A percentile compares a stretch with the other conserved stretches of the same genome.
phyloP scores from a whole-genome alignment of 768 basidiomycete species.

The Serpula lacrymans region DNA sequence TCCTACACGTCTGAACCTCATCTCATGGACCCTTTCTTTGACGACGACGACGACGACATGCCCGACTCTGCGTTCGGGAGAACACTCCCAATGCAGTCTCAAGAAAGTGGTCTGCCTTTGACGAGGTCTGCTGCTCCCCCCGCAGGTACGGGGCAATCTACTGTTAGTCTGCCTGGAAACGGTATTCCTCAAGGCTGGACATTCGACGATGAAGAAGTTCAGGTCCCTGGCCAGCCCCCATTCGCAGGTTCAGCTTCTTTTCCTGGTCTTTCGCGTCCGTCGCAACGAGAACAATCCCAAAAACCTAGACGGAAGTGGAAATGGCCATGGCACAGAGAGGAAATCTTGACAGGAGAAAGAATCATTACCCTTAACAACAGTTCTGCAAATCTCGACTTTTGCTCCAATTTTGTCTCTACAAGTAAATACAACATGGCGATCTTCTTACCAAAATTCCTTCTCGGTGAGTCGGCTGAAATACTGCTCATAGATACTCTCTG shows the following conservation, averaged over 20 bases:
- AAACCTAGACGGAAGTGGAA: constrained; percentile 48
- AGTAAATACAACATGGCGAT: constrained; percentile 90
- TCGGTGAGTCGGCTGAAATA: constrained; percentile 63
- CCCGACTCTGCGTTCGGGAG: constrained; percentile 66
- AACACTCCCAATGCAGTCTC: constrained; percentile 35
- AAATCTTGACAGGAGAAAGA: constrained; percentile 67
- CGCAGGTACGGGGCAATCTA: constrained; percentile 53
- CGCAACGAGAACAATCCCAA: constrained; percentile 11
- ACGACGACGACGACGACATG: constrained; percentile 68
- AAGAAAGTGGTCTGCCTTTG: constrained; percentile 54
- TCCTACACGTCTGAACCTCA: constrained; percentile 39
- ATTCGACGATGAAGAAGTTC: constrained; percentile 64
- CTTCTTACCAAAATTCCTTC: constrained; percentile 91
- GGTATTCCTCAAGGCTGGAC: constrained; percentile 68
- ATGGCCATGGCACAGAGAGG: constrained; percentile 82
- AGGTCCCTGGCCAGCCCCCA: constrained; percentile 22
- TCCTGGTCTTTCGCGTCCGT: constrained; percentile 24
- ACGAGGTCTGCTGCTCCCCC: constrained; percentile 56
- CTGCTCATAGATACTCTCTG: constrained; percentile 10
- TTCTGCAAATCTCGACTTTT: constrained; percentile 59
- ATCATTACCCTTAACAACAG: constrained; percentile 81
- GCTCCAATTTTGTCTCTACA: constrained; percentile 85
- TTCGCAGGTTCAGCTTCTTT: constrained; percentile 45
- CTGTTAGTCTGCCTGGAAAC: constrained; percentile 36
- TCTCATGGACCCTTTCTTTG: constrained; percentile 83